Evolutionary conservation across 176 grass and related monocot species (phyloP).

Genomic region (Dactylis glomerata): DNA sequence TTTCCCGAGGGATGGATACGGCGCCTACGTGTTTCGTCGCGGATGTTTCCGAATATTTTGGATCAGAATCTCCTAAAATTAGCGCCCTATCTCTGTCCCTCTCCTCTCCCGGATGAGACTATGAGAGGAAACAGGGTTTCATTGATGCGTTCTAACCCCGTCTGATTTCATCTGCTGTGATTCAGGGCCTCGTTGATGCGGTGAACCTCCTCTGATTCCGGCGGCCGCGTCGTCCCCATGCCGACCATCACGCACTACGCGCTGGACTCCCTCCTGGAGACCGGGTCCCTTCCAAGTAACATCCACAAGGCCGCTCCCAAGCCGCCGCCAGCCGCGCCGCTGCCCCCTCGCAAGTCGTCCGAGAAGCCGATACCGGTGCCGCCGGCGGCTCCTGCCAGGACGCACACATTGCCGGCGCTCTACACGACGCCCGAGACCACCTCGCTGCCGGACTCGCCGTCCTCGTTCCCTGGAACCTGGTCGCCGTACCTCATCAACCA

Average conservation of each 20-base stretch:
- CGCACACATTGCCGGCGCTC: slow-evolving; percentile 54
- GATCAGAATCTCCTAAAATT: slow-evolving; percentile 34
- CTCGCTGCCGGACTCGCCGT: slow-evolving; percentile 64
- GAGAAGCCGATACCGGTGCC: slow-evolving; percentile 32
- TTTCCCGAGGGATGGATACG: slow-evolving; percentile 5
- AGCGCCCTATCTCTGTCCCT: not conserved
- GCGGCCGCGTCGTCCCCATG: slow-evolving; percentile 35
- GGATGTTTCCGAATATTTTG: slow-evolving; percentile 39
- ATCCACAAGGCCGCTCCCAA: slow-evolving; percentile 21
- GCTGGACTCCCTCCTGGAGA: slow-evolving; percentile 61
- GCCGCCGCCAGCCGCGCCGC: slow-evolving; percentile 20
- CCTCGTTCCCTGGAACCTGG: slow-evolving; percentile 59
- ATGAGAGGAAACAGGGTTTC: not conserved
- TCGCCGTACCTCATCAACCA: slow-evolving; percentile 92
- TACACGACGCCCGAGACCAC: slow-evolving; percentile 73
- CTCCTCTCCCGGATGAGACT: not conserved
- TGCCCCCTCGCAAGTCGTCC: not conserved
- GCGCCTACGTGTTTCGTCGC: slow-evolving; percentile 23
- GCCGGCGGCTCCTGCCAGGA: slow-evolving; percentile 32
- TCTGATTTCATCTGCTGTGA: slow-evolving; percentile 4
- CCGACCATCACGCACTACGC: slow-evolving; percentile 63
- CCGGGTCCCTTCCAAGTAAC: slow-evolving; percentile 23
- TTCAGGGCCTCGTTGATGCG: slow-evolving; percentile 42
- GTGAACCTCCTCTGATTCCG: slow-evolving; percentile 1
- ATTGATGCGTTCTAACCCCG: slow-evolving; percentile 24